These are phyloP conservation scores for Ajuga chamaepitys DNA, from an alignment of 257 asterid species.

Conservation along the genomic window DNA sequence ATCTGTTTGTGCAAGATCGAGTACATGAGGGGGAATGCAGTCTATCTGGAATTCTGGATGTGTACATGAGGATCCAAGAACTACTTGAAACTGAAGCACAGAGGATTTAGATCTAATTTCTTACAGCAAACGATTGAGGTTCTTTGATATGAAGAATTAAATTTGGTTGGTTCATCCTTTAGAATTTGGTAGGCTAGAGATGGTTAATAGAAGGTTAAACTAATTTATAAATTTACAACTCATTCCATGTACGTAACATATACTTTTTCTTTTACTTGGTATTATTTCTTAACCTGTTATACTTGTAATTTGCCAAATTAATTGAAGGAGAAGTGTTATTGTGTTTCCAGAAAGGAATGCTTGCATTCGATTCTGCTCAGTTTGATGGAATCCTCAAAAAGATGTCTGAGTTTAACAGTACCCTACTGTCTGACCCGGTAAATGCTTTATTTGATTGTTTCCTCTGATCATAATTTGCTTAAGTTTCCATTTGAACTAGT, in stretches of 20 bases:
- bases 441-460: conserved; percentile 17
- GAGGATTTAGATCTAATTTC: background rate
- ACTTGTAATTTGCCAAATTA: background rate
- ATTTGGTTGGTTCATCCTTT: background rate
- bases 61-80: background rate
- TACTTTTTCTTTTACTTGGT: background rate
- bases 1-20: background rate
- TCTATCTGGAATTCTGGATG: background rate
- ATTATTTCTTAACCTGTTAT: background rate
- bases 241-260: too few relatives aligned
- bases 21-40: background rate
- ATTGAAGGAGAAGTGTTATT: conserved; percentile 8
- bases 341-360: conserved; percentile 83
- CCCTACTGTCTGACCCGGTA: conserved; percentile 63
- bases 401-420: conserved; percentile 68
- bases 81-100: background rate
- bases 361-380: conserved; percentile 79
- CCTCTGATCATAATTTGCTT: background rate
- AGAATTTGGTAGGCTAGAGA: background rate
- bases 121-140: background rate
- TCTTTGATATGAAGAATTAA: background rate
- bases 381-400: conserved; percentile 93
- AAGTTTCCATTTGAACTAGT: background rate
- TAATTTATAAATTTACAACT: background rate
- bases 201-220: background rate